These are phyloP conservation scores for Calendula officinalis DNA, from an alignment of 129 eudicot genomes.

Conservation along the genomic window DNA sequence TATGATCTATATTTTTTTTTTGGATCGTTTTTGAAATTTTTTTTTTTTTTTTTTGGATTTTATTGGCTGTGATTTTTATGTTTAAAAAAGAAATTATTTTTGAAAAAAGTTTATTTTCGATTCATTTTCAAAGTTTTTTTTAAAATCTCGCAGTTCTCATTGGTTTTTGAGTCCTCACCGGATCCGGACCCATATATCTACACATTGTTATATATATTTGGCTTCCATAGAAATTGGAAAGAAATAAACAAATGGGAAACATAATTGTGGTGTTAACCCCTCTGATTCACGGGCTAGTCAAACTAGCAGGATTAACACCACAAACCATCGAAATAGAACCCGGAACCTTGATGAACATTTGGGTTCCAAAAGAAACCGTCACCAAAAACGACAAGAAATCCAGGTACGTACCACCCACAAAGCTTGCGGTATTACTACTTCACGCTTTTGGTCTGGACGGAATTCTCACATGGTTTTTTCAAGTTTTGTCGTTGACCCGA, in stretches of 20 bases:
- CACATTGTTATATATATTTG: too few species aligned
- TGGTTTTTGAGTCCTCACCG: too few species aligned
- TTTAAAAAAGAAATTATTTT: too few species aligned
- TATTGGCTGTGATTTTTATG: too few species aligned
- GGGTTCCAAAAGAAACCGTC: slow-evolving; percentile 32
- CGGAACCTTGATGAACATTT: slow-evolving; percentile 27
- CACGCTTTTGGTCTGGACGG: slow-evolving; percentile 40
- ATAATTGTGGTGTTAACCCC: slow-evolving; percentile 6
- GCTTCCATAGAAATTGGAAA: too few species aligned
- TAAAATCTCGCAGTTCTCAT: too few species aligned
- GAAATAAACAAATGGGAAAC: slow-evolving; percentile 33
- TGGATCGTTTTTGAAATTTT: too few species aligned
- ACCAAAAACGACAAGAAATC: neutral
- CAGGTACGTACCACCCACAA: neutral
- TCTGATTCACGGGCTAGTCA: slow-evolving; percentile 13
- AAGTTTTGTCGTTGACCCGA: slow-evolving; percentile 21
- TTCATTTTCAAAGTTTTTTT: too few species aligned
- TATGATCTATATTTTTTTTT: too few species aligned
- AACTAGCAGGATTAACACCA: slow-evolving; percentile 27
- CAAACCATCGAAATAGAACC: slow-evolving; percentile 36
- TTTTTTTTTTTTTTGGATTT: too few species aligned
- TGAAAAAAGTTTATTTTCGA: too few species aligned
- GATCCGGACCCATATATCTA: too few species aligned
- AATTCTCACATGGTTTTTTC: slow-evolving; percentile 39
- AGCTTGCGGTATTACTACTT: slow-evolving; percentile 4